These are phyloP conservation scores for Epithemia pelagica DNA, from an alignment of 108 stramenopile species.

Conservation along the genomic window DNA sequence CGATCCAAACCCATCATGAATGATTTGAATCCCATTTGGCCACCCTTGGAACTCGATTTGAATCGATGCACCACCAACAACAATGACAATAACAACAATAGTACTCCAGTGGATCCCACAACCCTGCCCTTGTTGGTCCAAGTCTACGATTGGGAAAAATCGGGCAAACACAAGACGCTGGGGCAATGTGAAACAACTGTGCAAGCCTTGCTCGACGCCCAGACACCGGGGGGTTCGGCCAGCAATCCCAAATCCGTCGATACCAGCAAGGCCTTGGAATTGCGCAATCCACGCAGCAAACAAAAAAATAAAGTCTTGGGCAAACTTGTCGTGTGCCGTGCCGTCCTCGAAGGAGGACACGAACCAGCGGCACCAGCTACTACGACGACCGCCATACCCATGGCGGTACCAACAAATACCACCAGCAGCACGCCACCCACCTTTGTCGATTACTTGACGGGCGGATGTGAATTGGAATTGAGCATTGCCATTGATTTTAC, in stretches of 20 bases:
- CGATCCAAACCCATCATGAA: slow-evolving; percentile 41
- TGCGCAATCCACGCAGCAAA: neutral
- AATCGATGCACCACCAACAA: slow-evolving; percentile 45
- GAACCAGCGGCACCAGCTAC: neutral
- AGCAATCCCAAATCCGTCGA: slow-evolving; percentile 9
- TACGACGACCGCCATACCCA: neutral
- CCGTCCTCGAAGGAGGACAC: slow-evolving; percentile 3
- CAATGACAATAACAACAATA: slow-evolving; percentile 13
- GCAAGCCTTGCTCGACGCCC: slow-evolving; percentile 22
- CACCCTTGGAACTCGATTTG: slow-evolving; percentile 34
- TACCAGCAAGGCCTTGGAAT: slow-evolving; percentile 11
- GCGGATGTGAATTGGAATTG: slow-evolving; percentile 59
- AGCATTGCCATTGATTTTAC: slow-evolving; percentile 89
- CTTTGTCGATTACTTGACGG: slow-evolving; percentile 64
- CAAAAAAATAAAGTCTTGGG: slow-evolving; percentile 14
- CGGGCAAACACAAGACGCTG: slow-evolving; percentile 64
- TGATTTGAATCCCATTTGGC: slow-evolving; percentile 66
- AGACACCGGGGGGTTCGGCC: neutral
- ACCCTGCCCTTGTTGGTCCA: slow-evolving; percentile 31
- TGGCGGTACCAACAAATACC: neutral
- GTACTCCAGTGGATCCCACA: too few species aligned
- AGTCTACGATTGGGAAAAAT: slow-evolving; percentile 59
- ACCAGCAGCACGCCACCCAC: slow-evolving; percentile 22
- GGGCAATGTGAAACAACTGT: slow-evolving; percentile 63
- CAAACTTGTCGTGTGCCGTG: slow-evolving; percentile 5